Evolutionary conservation across 768 basidiomycete species (phyloP), one percentile per base, ranked within the genome.

Genomic region (Brasilioporus rufonigricans): DNA sequence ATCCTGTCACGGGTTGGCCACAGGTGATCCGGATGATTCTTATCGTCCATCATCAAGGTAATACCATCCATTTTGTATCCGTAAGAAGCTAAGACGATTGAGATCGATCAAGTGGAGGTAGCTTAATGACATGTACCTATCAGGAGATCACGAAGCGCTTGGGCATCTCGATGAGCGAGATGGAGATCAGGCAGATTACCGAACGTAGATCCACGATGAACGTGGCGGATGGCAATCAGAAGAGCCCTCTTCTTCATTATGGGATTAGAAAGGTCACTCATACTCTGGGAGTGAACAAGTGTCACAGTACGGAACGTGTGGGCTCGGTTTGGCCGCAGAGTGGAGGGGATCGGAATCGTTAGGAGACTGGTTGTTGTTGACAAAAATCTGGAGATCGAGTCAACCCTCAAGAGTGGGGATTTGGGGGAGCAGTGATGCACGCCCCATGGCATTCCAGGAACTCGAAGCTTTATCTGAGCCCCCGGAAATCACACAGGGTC

Each of bases 1-100:
- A 84, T 78, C 23, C 75, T 82, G 3, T 55, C 59, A 19, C 62
- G 61, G 0, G 78, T 82, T 1, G 81, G 82, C 61, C 71, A 70
- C 0, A 65, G 53, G 29, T 75, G 49, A 13, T 64, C 29, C 3
- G 72, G 63, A n/a, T 71, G 63, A 5, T 1, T 7, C 9, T 19
- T 24, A 6, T 66, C 58, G 52, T 84, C 82, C 10, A 77, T 66
- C 47, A 85, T 73, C 0, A 77, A 58, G 0, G 67, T 73, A 32
- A 83, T 74, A 48, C 82, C 71, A 14, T 73, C 64, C 0, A 59
- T 44, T 1, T 65, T 46, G 57, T 83, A 83, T 2, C 59, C 67
- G 48, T 75, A 78, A 19, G 50, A 53, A 1, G 66, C 77, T 79
- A 18, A 23, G 29, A 38, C 19, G 0, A 26, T 23, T 58, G 35